A percentile compares a stretch with the other conserved stretches of the same genome.
Evolutionary conservation across 1,284 basidiomycete species (phyloP).

Genomic region (Ceratobasidium theobromae): DNA sequence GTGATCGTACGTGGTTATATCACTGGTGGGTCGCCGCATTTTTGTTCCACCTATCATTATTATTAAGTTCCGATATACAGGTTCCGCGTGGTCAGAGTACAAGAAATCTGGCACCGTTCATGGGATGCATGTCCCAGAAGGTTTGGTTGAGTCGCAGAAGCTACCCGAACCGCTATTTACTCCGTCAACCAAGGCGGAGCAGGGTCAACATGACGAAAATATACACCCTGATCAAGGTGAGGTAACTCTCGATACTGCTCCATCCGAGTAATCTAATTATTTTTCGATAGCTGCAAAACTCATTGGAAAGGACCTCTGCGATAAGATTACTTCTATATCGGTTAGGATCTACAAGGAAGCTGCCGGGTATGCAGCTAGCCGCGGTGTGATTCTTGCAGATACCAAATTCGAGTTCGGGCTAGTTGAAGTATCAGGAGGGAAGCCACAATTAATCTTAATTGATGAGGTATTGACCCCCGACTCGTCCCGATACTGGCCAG

Average conservation of each 20-base stretch:
- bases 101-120: conserved; percentile 87
- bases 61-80: conserved; percentile 46
- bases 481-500: conserved; percentile 96
- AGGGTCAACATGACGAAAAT: conserved; percentile 95
- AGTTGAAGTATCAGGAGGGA: conserved; percentile 41
- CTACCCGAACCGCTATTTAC: conserved; percentile 88
- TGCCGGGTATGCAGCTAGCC: conserved; percentile 70
- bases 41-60: too few relatives aligned
- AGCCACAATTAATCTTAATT: conserved; percentile 75
- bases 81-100: conserved; percentile 96
- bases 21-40: conserved; percentile 80
- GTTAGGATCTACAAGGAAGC: conserved; percentile 76
- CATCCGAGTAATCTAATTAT: conserved; percentile 1
- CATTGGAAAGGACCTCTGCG: conserved; percentile 69
- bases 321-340: conserved; percentile 60
- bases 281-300: conserved; percentile 56
- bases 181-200: conserved; percentile 95
- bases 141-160: conserved; percentile 83
- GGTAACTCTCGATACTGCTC: conserved; percentile 21
- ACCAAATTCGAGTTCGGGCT: conserved; percentile 91
- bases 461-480: conserved; percentile 98
- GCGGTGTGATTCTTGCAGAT: conserved; percentile 95
- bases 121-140: conserved; percentile 73
- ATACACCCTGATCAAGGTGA: conserved; percentile 88
- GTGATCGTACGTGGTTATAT: conserved; percentile 97